Evolutionary conservation across 2,329 filamentous ascomycete species (phyloP).

Genomic region (Arachnomyces sp.): DNA sequence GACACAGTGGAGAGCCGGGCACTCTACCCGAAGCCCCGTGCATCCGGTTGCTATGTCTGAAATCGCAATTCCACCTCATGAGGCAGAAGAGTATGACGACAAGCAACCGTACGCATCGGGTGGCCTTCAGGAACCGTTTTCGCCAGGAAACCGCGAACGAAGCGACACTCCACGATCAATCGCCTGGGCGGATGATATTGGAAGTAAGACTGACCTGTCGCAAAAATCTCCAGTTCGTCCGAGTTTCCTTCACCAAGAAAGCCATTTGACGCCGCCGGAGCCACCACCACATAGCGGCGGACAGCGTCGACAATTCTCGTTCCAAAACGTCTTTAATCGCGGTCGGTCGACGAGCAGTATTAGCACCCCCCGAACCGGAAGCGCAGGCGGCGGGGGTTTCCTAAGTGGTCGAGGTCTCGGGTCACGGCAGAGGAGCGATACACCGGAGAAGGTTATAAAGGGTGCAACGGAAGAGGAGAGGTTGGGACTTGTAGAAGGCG

Average conservation of each 20-base stretch:
- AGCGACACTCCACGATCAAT: conserved; percentile 16
- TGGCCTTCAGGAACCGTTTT: conserved; percentile 20
- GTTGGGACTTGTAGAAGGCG: conserved; percentile 73
- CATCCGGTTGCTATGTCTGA: conserved; percentile 58
- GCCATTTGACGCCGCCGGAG: conserved; percentile 19
- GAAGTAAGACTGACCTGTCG: neutral
- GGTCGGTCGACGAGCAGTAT: conserved; percentile 18
- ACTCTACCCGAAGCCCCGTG: conserved; percentile 43
- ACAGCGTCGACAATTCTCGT: conserved; percentile 72
- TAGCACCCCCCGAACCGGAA: conserved; percentile 16
- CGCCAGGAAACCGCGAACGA: conserved; percentile 9
- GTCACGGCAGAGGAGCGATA: conserved; percentile 6
- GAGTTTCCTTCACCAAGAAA: conserved; percentile 23
- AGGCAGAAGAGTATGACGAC: conserved; percentile 19
- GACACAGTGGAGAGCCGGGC: conserved; percentile 26
- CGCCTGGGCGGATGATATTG: conserved; percentile 26
- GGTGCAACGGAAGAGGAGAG: conserved; percentile 73
- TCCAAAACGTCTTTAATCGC: conserved; percentile 73
- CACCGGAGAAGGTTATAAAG: conserved; percentile 28
- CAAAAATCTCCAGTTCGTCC: too few relatives aligned
- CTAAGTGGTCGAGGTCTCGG: conserved; percentile 25
- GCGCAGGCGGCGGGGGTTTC: conserved; percentile 35
- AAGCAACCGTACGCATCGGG: conserved; percentile 17
- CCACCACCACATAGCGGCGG: conserved; percentile 43
- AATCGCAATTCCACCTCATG: conserved; percentile 39